A percentile compares a stretch with the other conserved stretches of the same genome.
phyloP scores from a whole-genome alignment of 257 asterid species.

The Jacaranda copaia region DNA sequence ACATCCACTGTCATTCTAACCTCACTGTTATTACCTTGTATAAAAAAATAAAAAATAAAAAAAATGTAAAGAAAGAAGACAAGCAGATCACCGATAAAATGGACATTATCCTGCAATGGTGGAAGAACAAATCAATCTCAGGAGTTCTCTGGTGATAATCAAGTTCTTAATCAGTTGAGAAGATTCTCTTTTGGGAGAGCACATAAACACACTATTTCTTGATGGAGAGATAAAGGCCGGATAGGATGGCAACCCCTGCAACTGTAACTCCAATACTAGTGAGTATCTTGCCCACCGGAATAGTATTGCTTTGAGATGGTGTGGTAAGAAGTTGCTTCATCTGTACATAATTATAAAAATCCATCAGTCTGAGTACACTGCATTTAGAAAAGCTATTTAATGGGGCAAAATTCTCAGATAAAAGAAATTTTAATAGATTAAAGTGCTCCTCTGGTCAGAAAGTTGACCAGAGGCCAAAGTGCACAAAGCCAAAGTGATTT shows the following conservation, averaged over 20 bases:
- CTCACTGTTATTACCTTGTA: too few relatives aligned
- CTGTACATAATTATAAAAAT: conserved; percentile 45
- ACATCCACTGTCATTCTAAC: too few relatives aligned
- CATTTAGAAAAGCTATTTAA: too few relatives aligned
- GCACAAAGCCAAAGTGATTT: too few relatives aligned
- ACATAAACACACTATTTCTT: conserved; percentile 57
- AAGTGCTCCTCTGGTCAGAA: too few relatives aligned
- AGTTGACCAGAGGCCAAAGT: too few relatives aligned
- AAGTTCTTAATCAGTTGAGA: not conserved
- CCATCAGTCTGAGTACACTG: too few relatives aligned
- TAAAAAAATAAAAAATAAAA: too few relatives aligned
- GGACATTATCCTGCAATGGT: not conserved
- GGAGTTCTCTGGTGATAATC: not conserved
- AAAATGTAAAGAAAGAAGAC: not conserved
- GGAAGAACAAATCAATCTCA: conserved; percentile 29
- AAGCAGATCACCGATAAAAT: not conserved
- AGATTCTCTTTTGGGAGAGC: conserved; percentile 16
- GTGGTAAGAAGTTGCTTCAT: conserved; percentile 55
- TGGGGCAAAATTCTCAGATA: too few relatives aligned
- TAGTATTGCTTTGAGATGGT: conserved; percentile 50
- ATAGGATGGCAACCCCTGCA: conserved; percentile 70
- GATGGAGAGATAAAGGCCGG: conserved; percentile 72
- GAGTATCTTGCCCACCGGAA: conserved; percentile 52
- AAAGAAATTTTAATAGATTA: too few relatives aligned
- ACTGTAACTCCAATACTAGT: conserved; percentile 70